A percentile compares a stretch with the other conserved stretches of the same genome.
Evolutionary conservation across 1,284 basidiomycete genomes (phyloP).

Genomic region (Xerocomus tenax): DNA sequence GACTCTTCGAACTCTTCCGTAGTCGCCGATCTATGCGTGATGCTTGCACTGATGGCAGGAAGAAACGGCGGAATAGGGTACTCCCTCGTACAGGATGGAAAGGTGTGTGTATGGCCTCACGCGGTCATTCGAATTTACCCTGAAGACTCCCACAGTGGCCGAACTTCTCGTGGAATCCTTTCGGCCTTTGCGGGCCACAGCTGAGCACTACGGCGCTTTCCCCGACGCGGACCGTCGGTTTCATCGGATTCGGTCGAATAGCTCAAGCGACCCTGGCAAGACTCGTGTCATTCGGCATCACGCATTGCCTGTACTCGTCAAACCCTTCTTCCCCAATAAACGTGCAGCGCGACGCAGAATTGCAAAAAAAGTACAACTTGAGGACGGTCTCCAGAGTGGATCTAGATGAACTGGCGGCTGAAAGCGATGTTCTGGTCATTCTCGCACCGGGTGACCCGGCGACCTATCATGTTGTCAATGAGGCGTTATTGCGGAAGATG

Average conservation of each 20-base stretch:
- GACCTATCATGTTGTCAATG: slow-evolving; percentile 70
- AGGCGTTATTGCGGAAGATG: slow-evolving; percentile 72
- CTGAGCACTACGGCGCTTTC: slow-evolving; percentile 49
- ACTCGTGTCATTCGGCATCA: slow-evolving; percentile 70
- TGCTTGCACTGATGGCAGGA: slow-evolving; percentile 86
- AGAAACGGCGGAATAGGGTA: slow-evolving; percentile 65
- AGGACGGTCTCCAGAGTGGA: slow-evolving; percentile 51
- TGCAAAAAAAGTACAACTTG: slow-evolving; percentile 44
- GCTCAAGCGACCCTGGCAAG: slow-evolving; percentile 72
- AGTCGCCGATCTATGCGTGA: slow-evolving; percentile 83
- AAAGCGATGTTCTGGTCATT: slow-evolving; percentile 77
- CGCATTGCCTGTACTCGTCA: slow-evolving; percentile 57
- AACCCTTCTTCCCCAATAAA: slow-evolving; percentile 43
- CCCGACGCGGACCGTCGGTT: slow-evolving; percentile 66
- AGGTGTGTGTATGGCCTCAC: slow-evolving; percentile 36
- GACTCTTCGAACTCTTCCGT: not conserved
- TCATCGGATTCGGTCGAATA: slow-evolving; percentile 91
- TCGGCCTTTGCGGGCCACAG: slow-evolving; percentile 71
- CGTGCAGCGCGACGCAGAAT: slow-evolving; percentile 44
- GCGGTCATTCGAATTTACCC: not conserved
- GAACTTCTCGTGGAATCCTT: slow-evolving; percentile 71
- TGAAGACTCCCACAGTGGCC: slow-evolving; percentile 40
- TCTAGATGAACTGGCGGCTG: slow-evolving; percentile 58
- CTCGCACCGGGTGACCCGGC: slow-evolving; percentile 70
- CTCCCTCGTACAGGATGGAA: slow-evolving; percentile 57